Conservation (phyloP, 2,329 filamentous ascomycete species). For the Clarireedia paspali region DNA sequence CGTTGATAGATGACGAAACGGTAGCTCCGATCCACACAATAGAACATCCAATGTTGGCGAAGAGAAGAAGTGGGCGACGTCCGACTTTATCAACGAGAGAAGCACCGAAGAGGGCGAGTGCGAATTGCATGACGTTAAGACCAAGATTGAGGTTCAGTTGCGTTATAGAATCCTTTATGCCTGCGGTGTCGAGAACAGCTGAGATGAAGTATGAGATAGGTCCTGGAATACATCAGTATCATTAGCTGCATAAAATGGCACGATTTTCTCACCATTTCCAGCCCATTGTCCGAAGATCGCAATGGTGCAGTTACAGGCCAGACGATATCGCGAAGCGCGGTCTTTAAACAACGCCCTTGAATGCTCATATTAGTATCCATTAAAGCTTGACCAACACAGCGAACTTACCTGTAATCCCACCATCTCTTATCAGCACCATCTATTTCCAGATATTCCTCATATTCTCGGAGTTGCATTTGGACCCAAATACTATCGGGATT, state of each 20-base stretch:
- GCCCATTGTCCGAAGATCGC: slow-evolving; percentile 45
- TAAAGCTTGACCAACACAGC: not conserved
- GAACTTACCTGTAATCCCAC: slow-evolving; percentile 40
- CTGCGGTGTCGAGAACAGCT: slow-evolving; percentile 42
- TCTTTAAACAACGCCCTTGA: slow-evolving; percentile 44
- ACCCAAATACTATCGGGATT: slow-evolving; percentile 42
- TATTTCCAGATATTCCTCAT: slow-evolving; percentile 41
- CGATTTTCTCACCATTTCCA: slow-evolving; percentile 24
- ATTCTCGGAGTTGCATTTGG: slow-evolving; percentile 40
- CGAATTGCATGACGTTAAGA: slow-evolving; percentile 44
- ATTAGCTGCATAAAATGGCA: not conserved
- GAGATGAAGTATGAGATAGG: slow-evolving; percentile 45
- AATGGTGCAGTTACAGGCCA: slow-evolving; percentile 43
- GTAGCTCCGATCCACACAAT: slow-evolving; percentile 43
- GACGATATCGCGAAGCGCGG: slow-evolving; percentile 38
- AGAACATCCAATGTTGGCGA: slow-evolving; percentile 39
- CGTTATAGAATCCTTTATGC: slow-evolving; percentile 38
- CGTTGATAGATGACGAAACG: slow-evolving; percentile 15
- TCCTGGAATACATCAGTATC: slow-evolving; percentile 12
- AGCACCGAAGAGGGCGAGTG: slow-evolving; percentile 46
- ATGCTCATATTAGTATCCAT: slow-evolving; percentile 38
- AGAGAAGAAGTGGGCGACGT: slow-evolving; percentile 46
- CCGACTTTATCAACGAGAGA: slow-evolving; percentile 47
- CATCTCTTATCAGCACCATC: slow-evolving; percentile 46
- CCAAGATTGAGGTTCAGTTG: slow-evolving; percentile 46